Evolutionary conservation across 768 basidiomycete genomes (phyloP).

Genomic region (Phanerodontia chrysosporium): DNA sequence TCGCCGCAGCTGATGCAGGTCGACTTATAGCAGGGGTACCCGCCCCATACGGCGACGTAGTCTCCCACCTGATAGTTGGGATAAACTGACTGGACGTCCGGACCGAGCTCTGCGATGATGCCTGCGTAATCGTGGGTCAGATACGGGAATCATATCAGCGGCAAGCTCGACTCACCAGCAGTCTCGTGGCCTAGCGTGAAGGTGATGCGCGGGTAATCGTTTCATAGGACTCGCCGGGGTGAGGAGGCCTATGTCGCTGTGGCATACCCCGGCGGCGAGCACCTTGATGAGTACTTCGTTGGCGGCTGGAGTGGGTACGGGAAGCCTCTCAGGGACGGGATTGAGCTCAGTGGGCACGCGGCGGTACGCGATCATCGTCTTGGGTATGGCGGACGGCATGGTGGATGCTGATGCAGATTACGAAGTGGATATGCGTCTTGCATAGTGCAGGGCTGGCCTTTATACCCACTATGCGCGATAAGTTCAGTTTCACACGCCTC

Average conservation of each 20-base stretch:
- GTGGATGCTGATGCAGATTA: background rate
- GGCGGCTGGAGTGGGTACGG: conserved; percentile 13
- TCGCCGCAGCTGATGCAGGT: conserved; percentile 12
- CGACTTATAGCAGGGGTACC: conserved; percentile 16
- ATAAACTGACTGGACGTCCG: conserved; percentile 1
- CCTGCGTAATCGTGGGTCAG: background rate
- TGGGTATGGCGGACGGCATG: background rate
- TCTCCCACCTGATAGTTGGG: conserved; percentile 10
- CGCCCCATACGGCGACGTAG: conserved; percentile 17
- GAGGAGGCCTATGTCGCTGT: conserved; percentile 15
- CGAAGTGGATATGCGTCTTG: too few relatives aligned
- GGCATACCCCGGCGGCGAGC: conserved; percentile 21
- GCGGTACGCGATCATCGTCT: conserved; percentile 17
- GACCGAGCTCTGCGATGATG: conserved; percentile 12
- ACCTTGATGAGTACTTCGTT: conserved; percentile 19
- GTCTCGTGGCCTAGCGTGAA: conserved; percentile 20
- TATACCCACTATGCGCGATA: too few relatives aligned
- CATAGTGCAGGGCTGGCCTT: too few relatives aligned
- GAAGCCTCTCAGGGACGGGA: conserved; percentile 8
- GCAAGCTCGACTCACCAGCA: conserved; percentile 7
- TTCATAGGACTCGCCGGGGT: background rate
- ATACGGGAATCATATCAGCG: background rate
- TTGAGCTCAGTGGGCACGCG: conserved; percentile 8
- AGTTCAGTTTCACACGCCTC: too few relatives aligned
- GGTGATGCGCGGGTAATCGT: conserved; percentile 15